Evolutionary conservation across 768 basidiomycete species (phyloP), one percentile per base, ranked within the genome.

Genomic region (Boletus rubroflammeus): DNA sequence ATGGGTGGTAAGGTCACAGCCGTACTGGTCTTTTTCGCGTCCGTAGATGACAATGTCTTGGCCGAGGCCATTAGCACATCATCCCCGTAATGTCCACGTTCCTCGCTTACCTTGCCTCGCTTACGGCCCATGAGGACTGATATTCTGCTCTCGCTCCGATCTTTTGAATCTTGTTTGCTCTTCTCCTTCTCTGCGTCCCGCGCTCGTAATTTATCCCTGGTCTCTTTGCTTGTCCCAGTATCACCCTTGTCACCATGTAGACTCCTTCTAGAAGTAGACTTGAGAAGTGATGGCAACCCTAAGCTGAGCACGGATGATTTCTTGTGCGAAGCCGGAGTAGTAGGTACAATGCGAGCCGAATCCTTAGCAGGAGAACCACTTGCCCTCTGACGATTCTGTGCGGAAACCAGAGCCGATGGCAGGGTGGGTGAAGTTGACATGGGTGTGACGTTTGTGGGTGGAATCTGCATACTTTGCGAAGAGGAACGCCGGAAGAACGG

Each of bases 401-500:
- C 70, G 11, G 76, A 66, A 35, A 68, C 58, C 44, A 75, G 71
- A 46, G 74, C 71, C 7, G 81, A 74, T 26, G 82, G 81, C 2
- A 83, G 78, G 10, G 82, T 76, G 13, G 88, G 79, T 5, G 81
- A 75, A 9, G 76, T 69, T 3, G 76, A 75, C 10, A 74, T 71
- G 15, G 77, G 70, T 26, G 78, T 65, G 50, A 65, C 53, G 49
- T 55, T 62, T n/a, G 70, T 65, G 7, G 81, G 75, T 19, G 84
- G 80, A 25, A 85, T 69, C 57, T 90, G 86, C 80, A 90, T 86
- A 14, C 88, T 90, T 65, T 93, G 89, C 7, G 93, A 94, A 26
- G 90, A 90, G 8, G 92, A 93, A 34, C 93, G 86, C 41, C 91
- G 83, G 76, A 96, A 95, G 73, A 96, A 96, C 2, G 93, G 93